Base-by-base conservation (phyloP, 179 eudicot species). In the Amaranthus tricolor region DNA sequence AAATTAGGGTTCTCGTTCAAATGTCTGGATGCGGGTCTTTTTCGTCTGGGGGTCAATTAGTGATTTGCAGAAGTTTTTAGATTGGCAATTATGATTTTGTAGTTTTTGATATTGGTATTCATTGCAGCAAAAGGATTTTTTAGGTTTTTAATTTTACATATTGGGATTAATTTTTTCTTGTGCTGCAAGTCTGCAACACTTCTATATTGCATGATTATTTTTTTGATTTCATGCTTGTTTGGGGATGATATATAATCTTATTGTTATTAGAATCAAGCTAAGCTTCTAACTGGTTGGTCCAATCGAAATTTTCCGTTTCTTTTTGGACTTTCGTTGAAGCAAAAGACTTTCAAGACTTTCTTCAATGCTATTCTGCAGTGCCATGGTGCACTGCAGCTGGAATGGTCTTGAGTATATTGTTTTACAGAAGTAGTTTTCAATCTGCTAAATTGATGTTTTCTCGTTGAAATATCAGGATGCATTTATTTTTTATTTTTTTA, bases 301-400 rank as follows among this genome's bases (percentile, higher is more conserved):
- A 31, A 62, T 70, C 50, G n/a, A 49, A 12, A 9, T 31, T 0
- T n/a, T 6, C 0, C 40, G 2, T 78, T 67, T 74, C 69, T 74
- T 24, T 12, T 15, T 74, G 70, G 58, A 77, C 77, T 73, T 78
- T 78, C 74, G 54, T 74, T 78, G 78, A 61, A 78, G 81, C 72
- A 51, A 74, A 68, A 74, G 17, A 49, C 20, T 49, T 16, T 77
- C 80, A 54, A 54, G 24, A 11, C 54, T 60, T 61, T 71, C 71
- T 15, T 49, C 6, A 17, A 31, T 70, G 69, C 47, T 63, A 14
- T 53, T 21, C 40, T n/a, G 60, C 54, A 55, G 21, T 47, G 6
- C 13, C 40, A 5, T 17, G 20, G 5, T 63, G 49, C 60, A 72
- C 56, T 72, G 68, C 54, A 17, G 20, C 55, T 9, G 47, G 74